These are phyloP conservation scores for Alternaria gansuensis DNA, from an alignment of 2,329 filamentous ascomycete genomes.

Conservation along the genomic window DNA sequence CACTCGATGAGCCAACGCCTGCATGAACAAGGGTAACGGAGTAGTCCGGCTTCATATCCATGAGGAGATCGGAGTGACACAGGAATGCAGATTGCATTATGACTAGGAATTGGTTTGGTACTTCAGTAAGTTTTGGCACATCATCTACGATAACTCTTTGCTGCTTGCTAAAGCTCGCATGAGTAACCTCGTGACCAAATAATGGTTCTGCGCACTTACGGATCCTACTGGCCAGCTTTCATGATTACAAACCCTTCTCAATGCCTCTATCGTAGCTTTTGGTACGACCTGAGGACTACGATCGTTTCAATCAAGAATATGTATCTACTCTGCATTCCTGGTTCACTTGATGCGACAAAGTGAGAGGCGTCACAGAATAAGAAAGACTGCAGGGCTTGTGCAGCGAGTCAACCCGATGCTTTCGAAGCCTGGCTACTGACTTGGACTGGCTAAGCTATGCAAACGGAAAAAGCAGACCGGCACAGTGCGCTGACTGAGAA, in stretches of 20 bases:
- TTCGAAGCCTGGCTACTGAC: slow-evolving; percentile 4
- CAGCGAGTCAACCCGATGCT: slow-evolving; percentile 8
- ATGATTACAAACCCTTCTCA: neutral
- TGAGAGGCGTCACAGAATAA: neutral
- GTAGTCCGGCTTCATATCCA: slow-evolving; percentile 38
- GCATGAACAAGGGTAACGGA: slow-evolving; percentile 57
- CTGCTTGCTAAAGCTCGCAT: slow-evolving; percentile 22
- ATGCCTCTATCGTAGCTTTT: neutral
- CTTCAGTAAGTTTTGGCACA: slow-evolving; percentile 35
- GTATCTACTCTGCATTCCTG: neutral
- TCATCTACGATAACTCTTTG: slow-evolving; percentile 46
- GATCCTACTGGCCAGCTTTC: slow-evolving; percentile 21
- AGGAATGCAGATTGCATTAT: slow-evolving; percentile 46
- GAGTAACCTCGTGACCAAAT: neutral
- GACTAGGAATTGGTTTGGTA: slow-evolving; percentile 40
- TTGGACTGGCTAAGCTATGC: neutral
- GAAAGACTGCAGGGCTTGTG: slow-evolving; percentile 8
- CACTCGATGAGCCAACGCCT: slow-evolving; percentile 56
- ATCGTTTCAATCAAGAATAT: neutral
- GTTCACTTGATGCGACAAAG: neutral
- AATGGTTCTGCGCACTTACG: neutral
- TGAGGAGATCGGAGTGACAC: slow-evolving; percentile 45
- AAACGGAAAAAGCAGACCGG: slow-evolving; percentile 7
- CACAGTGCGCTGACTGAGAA: neutral
- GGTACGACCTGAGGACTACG: neutral